phyloP scores from a whole-genome alignment of 352 stramenopile species.

The Pythium plurisporium region DNA sequence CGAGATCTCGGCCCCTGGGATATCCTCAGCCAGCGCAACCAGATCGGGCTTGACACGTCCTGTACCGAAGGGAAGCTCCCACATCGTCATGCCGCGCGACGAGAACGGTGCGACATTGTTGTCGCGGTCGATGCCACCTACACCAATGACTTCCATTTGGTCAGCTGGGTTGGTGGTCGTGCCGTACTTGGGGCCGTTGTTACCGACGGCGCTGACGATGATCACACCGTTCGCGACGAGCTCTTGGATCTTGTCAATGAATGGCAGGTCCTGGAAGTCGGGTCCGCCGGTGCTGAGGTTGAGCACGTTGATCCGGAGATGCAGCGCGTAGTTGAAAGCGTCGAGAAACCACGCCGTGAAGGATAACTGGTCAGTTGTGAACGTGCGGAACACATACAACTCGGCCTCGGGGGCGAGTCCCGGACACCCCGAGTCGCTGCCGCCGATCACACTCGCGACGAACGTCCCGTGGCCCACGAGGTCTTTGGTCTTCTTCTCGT shows the following conservation, averaged over 20 bases:
- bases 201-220: slow-evolving; percentile 74
- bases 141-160: slow-evolving; percentile 79
- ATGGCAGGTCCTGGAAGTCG: slow-evolving; percentile 82
- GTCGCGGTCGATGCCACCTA: slow-evolving; percentile 60
- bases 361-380: slow-evolving; percentile 79
- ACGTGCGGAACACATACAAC: slow-evolving; percentile 82
- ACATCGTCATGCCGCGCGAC: slow-evolving; percentile 82
- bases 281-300: slow-evolving; percentile 85
- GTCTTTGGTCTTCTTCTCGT: slow-evolving; percentile 75
- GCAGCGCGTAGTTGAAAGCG: slow-evolving; percentile 88
- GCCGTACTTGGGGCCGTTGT: slow-evolving; percentile 80
- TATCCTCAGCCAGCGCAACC: slow-evolving; percentile 59
- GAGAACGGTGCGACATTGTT: slow-evolving; percentile 73
- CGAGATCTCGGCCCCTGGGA: slow-evolving; percentile 51
- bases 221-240: slow-evolving; percentile 73
- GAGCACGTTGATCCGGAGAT: slow-evolving; percentile 68
- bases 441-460: slow-evolving; percentile 69
- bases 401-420: slow-evolving; percentile 75
- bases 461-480: slow-evolving; percentile 82
- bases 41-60: slow-evolving; percentile 85
- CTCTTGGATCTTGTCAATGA: slow-evolving; percentile 88
- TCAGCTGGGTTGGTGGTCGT: slow-evolving; percentile 84
- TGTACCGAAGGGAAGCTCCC: slow-evolving; percentile 77
- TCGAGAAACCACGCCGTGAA: slow-evolving; percentile 91
- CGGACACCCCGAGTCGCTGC: slow-evolving; percentile 51